phyloP scores from a whole-genome alignment of 1,284 basidiomycete species.

The Termitomyces sp. region DNA sequence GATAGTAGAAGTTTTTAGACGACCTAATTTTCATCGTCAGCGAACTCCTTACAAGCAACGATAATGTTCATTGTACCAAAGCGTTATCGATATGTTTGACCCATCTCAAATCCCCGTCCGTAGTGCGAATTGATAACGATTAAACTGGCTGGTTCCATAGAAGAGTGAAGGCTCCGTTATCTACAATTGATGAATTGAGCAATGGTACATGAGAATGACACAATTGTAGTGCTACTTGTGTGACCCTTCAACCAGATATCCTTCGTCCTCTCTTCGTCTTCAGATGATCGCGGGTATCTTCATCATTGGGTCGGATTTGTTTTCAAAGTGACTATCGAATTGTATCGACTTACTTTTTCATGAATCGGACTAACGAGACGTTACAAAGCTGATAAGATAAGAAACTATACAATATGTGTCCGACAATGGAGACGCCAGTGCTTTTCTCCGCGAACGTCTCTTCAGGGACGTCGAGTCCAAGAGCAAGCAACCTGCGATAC shows the following conservation, averaged over 20 bases:
- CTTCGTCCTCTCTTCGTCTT: slow-evolving; percentile 50
- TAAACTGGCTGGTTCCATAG: slow-evolving; percentile 58
- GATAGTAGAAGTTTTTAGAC: too few species aligned
- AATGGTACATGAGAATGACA: slow-evolving; percentile 8
- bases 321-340: neutral
- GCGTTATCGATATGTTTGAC: slow-evolving; percentile 56
- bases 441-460: slow-evolving; percentile 49
- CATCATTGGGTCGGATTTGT: neutral
- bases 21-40: slow-evolving; percentile 16
- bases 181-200: slow-evolving; percentile 23
- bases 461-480: slow-evolving; percentile 56
- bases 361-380: slow-evolving; percentile 32
- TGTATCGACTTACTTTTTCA: slow-evolving; percentile 35
- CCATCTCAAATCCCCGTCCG: slow-evolving; percentile 52
- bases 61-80: slow-evolving; percentile 30
- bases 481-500: slow-evolving; percentile 38
- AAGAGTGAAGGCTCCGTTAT: slow-evolving; percentile 53
- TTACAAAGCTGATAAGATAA: too few species aligned
- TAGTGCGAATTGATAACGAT: slow-evolving; percentile 50
- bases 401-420: slow-evolving; percentile 39
- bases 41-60: too few species aligned
- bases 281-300: slow-evolving; percentile 35
- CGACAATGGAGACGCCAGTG: slow-evolving; percentile 21
- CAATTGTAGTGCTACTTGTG: slow-evolving; percentile 34
- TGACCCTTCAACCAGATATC: slow-evolving; percentile 60